Base-by-base conservation (phyloP, 2,329 filamentous ascomycete species). In the Nothopassalora personata region DNA sequence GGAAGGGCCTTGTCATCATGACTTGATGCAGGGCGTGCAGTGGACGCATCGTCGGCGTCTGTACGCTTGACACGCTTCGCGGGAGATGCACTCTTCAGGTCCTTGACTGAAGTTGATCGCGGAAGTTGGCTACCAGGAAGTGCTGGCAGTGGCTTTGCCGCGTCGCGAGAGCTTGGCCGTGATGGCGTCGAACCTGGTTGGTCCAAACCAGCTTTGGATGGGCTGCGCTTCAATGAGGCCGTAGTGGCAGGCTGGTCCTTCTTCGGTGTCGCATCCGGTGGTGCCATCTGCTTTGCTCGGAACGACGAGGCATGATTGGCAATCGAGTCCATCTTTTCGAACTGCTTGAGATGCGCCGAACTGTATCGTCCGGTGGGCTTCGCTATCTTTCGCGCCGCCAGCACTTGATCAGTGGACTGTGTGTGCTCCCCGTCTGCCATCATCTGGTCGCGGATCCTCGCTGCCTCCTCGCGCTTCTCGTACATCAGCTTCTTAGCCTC, bases 251-350 rank as follows among this genome's bases (percentile, higher is more conserved):
- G 72, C 5, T 51, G 48, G 11, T 52, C 36, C 36, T 56, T 61
- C 31, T 34, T 47, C 18, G 49, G 33, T 19, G 48, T 58, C 47
- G 60, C 47, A 8, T 18, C 33, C 10, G 54, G 53, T 46, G 48
- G 51, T 52, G 36, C 53, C 34, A n/a, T 60, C 56, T 46, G 62
- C 55, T 58, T 59, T 18, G 59, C 81, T 62, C 90, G 82, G 77
- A 87, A 94, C 15, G 87, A 84, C 10, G 92, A 96, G 8, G 91
- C 81, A 72, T 97, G 92, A 62, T 87, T 87, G 47, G 86, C 90
- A 70, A 97, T 97, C 1, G 92, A 97, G 72, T 96, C 91, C 93
- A 97, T 97, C 80, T 96, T 97, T 76, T 90, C 90, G 77, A 97
- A 97, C 70, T 93, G 18, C 53, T 87, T 86, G 83, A 90, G 88